phyloP scores from a whole-genome alignment of 805 yeast genomes.

The Nakazawaea molendinolei region DNA sequence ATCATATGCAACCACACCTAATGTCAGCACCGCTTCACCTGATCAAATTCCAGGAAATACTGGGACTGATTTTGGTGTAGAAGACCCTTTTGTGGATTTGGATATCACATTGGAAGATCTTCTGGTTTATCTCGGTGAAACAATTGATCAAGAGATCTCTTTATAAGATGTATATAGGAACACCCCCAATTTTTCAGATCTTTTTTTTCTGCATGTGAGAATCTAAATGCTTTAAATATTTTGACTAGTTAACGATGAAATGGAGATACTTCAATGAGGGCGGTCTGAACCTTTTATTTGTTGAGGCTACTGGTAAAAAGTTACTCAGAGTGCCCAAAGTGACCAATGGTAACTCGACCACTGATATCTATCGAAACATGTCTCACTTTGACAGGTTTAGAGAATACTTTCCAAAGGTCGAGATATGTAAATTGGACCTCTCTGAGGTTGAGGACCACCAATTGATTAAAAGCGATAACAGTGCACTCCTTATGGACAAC shows the following conservation, averaged over 20 bases:
- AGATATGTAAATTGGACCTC: too few species aligned
- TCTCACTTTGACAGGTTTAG: neutral
- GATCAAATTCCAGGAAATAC: too few species aligned
- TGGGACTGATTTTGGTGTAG: too few species aligned
- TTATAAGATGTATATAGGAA: too few species aligned
- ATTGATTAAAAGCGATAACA: neutral
- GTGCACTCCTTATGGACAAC: conserved; percentile 7
- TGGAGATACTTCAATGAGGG: conserved; percentile 8
- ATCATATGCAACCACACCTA: too few species aligned
- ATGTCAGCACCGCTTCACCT: too few species aligned
- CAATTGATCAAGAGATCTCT: too few species aligned
- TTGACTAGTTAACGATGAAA: conserved; percentile 2
- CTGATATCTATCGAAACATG: conserved; percentile 1
- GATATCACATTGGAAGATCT: too few species aligned
- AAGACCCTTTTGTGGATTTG: too few species aligned
- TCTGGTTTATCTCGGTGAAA: too few species aligned
- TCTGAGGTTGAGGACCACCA: neutral
- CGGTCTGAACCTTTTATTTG: conserved; percentile 8
- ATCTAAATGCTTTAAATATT: neutral
- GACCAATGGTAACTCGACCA: neutral
- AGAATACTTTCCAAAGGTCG: neutral
- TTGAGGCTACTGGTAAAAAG: neutral
- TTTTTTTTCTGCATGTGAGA: too few species aligned
- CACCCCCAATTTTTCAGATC: too few species aligned
- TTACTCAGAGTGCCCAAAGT: conserved; percentile 2